A percentile compares a stretch with the other conserved stretches of the same genome.
These are phyloP conservation scores for Kickxella alabastrina DNA, from an alignment of 192 early-diverging fungal genomes.

Conservation along the genomic window DNA sequence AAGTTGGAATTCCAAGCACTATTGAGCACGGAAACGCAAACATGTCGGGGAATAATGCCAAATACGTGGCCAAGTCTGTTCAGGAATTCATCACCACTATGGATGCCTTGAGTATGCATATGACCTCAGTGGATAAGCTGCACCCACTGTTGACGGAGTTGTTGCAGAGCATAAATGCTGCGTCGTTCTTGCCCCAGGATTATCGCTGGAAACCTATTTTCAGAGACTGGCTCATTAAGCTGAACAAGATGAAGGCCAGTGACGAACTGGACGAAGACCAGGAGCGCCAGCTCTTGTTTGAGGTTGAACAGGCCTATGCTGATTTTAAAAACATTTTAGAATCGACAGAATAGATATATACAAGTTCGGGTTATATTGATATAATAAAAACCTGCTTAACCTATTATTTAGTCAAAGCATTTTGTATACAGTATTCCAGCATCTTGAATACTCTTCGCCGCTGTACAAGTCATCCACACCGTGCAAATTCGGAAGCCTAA, in stretches of 20 bases:
- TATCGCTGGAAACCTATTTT: constrained; percentile 81
- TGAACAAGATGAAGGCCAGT: constrained; percentile 92
- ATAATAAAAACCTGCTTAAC: too few relatives aligned
- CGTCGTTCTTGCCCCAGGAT: constrained; percentile 67
- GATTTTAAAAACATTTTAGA: constrained; percentile 60
- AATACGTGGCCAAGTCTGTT: constrained; percentile 74
- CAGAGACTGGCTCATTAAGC: constrained; percentile 80
- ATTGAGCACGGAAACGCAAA: constrained; percentile 76
- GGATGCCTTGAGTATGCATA: constrained; percentile 81
- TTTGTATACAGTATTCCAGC: too few relatives aligned
- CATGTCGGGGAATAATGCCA: constrained; percentile 60
- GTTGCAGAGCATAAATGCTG: constrained; percentile 83
- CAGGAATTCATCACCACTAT: constrained; percentile 88
- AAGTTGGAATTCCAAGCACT: constrained; percentile 95
- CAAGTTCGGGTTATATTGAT: background rate
- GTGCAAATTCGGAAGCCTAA: too few relatives aligned
- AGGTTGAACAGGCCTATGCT: constrained; percentile 71
- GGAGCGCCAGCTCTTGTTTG: constrained; percentile 87
- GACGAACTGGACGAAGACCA: constrained; percentile 83
- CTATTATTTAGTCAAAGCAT: too few relatives aligned
- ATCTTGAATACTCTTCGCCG: too few relatives aligned
- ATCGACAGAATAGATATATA: constrained; percentile 16
- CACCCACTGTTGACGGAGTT: constrained; percentile 85
- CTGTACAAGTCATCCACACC: too few relatives aligned
- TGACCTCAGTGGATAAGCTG: constrained; percentile 83